Base-by-base conservation (phyloP, 139 green algal species). In the Microglena sp. region DNA sequence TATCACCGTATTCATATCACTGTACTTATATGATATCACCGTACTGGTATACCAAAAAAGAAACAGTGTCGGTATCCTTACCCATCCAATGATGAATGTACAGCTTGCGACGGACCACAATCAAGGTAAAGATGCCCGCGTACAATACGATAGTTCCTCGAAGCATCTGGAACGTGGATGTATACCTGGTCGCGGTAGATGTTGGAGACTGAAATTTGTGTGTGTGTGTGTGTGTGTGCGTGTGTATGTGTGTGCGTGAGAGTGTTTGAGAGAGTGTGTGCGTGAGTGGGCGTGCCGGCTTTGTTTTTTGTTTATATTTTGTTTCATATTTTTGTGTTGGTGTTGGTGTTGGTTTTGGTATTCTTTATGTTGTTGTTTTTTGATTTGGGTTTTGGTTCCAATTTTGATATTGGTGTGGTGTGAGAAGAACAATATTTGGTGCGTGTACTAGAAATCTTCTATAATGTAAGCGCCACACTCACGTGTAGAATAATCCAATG, bases 141-240 rank as follows among this genome's bases (percentile, higher is more conserved):
- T 86, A 94, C n/a, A 92, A 62, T 31, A 94, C 89, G 45, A 96
- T 64, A 28, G 86, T 93, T 11, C 87, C 89, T 3, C 88, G 77
- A 35, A 96, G 79, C 89, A 96, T 96, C 77, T 96, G 89, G 68
- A 85, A 96, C 1, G 71, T 81, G 31, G 75, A 87, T 0, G 89
- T 83, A 60, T 79, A 90, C 5, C 83, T 89, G 80, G 34, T 18
- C 35, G 50, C 11, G 15, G 11, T 15, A 50, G 40, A 11, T 24
- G n/a, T n/a, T n/a, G n/a, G n/a, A n/a, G n/a, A 11, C 11, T 26
- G 11, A 18, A 6, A 27, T 6, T 27, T 24, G 11, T 18, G 21
- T 59, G 50, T 6, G 11, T 59, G 50, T 59, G 26, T 59, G 11
- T 6, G 21, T 27, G 50, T 18, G 11, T 59, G 11, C 6, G 50